These are phyloP conservation scores for Fusarium penzigii DNA, from an alignment of 2,329 filamentous ascomycete genomes.

Conservation along the genomic window DNA sequence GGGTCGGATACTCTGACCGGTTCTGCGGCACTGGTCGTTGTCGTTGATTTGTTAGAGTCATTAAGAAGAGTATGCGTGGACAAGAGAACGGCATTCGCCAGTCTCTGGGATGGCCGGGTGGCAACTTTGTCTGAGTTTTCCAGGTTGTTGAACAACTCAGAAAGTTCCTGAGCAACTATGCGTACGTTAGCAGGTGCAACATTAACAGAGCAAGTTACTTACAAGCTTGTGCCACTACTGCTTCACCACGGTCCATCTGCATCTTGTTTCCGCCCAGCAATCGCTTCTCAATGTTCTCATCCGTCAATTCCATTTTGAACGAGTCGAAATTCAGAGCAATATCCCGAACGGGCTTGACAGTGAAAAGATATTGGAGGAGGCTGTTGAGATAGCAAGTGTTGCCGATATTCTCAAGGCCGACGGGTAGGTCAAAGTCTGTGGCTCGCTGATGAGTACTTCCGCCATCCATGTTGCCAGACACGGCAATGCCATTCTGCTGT, in stretches of 20 bases:
- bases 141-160: conserved; percentile 69
- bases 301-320: conserved; percentile 67
- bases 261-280: conserved; percentile 70
- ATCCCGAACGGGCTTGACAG: conserved; percentile 76
- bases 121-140: conserved; percentile 61
- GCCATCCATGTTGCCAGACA: conserved; percentile 5
- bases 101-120: conserved; percentile 71
- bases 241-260: conserved; percentile 54
- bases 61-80: conserved; percentile 44
- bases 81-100: conserved; percentile 79
- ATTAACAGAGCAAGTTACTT: conserved; percentile 39
- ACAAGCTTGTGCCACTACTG: conserved; percentile 73
- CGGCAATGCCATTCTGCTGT: conserved; percentile 25
- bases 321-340: conserved; percentile 76
- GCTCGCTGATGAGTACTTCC: conserved; percentile 4
- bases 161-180: conserved; percentile 73
- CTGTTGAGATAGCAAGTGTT: conserved; percentile 99
- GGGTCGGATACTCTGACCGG: conserved; percentile 31
- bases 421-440: conserved; percentile 62
- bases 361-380: conserved; percentile 92
- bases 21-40: conserved; percentile 13
- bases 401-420: conserved; percentile 88
- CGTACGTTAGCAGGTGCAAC: conserved; percentile 27
- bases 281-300: conserved; percentile 64
- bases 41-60: conserved; percentile 28